These are phyloP conservation scores for Cryptomeria japonica DNA, from an alignment of 75 land plant genomes.

Conservation along the genomic window DNA sequence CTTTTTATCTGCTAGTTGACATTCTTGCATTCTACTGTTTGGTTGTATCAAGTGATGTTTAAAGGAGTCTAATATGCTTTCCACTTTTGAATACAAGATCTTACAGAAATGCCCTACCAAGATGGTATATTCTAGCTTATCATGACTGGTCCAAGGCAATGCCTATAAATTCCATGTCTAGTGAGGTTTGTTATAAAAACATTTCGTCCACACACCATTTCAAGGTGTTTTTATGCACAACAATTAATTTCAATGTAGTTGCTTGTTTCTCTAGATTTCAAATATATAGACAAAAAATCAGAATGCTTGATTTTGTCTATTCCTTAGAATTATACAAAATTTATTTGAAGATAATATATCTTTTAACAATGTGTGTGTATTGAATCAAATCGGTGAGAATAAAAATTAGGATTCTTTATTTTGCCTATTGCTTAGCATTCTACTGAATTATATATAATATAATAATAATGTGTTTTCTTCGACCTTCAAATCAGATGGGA, in stretches of 20 bases:
- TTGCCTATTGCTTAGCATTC: too few species aligned
- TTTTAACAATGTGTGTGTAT: not conserved
- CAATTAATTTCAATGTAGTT: not conserved
- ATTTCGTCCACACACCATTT: slow-evolving; percentile 99
- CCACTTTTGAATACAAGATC: slow-evolving; percentile 54
- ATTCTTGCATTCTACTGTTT: not conserved
- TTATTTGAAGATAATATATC: not conserved
- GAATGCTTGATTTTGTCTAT: not conserved
- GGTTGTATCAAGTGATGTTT: not conserved
- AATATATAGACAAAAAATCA: not conserved
- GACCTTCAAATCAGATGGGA: slow-evolving; percentile 59
- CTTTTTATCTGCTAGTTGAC: not conserved
- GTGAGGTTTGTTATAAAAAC: slow-evolving; percentile 94
- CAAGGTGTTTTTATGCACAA: slow-evolving; percentile 54
- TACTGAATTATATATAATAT: too few species aligned
- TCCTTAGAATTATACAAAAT: not conserved
- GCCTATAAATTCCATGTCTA: slow-evolving; percentile 95
- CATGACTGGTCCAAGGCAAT: slow-evolving; percentile 90
- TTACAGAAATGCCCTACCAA: slow-evolving; percentile 91
- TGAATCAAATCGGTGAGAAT: not conserved
- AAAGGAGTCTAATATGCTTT: not conserved
- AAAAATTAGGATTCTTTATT: too few species aligned
- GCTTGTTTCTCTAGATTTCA: not conserved
- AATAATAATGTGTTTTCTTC: too few species aligned
- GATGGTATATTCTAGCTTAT: slow-evolving; percentile 95